A percentile compares a stretch with the other conserved stretches of the same genome.
phyloP scores from a whole-genome alignment of 345 rosid species.

The Mercurialis annua region DNA sequence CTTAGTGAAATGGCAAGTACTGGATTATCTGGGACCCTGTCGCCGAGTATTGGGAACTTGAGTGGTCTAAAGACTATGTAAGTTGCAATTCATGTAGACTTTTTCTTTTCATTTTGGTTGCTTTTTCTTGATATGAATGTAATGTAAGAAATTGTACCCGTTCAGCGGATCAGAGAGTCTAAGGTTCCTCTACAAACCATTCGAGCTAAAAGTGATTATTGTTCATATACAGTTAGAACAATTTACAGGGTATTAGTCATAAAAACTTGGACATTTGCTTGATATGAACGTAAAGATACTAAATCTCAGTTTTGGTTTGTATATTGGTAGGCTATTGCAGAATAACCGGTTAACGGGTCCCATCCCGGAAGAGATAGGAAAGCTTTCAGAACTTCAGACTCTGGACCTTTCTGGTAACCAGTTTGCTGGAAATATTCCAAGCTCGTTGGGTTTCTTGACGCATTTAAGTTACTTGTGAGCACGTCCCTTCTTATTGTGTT shows the following conservation, averaged over 20 bases:
- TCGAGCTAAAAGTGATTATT: no score
- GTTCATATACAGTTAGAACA: no score
- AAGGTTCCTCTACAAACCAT: no score
- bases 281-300: background rate
- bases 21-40: constrained; percentile 69
- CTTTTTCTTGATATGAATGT: background rate
- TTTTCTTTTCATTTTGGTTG: background rate
- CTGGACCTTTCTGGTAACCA: constrained; percentile 89
- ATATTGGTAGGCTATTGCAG: constrained; percentile 54
- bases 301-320: background rate
- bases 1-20: constrained; percentile 77
- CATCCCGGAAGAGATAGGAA: constrained; percentile 67
- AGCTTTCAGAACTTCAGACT: constrained; percentile 63
- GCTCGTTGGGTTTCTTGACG: constrained; percentile 66
- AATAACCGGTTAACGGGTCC: constrained; percentile 63
- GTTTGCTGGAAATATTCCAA: constrained; percentile 71
- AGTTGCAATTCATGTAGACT: constrained; percentile 21
- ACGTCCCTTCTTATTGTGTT: constrained; percentile 18
- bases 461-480: constrained; percentile 91
- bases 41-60: constrained; percentile 71
- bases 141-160: no score
- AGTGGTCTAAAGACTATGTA: constrained; percentile 71
- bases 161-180: no score
- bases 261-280: no score
- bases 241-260: no score